These are phyloP conservation scores for Osmanthus fragrans DNA, from an alignment of 257 asterid species.

Conservation along the genomic window DNA sequence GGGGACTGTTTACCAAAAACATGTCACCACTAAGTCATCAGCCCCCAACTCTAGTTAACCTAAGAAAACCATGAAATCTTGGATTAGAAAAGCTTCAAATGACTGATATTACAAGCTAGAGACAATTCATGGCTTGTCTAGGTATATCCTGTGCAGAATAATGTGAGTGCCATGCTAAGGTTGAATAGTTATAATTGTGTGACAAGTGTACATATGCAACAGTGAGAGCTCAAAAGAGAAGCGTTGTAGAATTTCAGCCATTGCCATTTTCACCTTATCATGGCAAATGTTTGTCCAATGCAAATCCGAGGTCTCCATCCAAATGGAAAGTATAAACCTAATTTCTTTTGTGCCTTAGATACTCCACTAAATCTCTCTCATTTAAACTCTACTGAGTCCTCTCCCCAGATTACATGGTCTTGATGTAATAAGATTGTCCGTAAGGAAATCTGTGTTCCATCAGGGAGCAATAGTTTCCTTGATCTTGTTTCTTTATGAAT, in stretches of 20 bases:
- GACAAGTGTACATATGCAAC: background rate
- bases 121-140: background rate
- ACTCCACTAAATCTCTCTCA: conserved; percentile 39
- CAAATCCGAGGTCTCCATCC: conserved; percentile 51
- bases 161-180: conserved; percentile 47
- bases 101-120: background rate
- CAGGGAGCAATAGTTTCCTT: conserved; percentile 23
- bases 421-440: background rate
- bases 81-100: too few relatives aligned
- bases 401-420: too few relatives aligned
- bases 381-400: conserved; percentile 35
- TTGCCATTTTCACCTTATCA: conserved; percentile 37
- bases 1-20: too few relatives aligned
- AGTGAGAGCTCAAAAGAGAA: too few relatives aligned
- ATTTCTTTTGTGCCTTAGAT: conserved; percentile 29
- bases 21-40: too few relatives aligned
- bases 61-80: too few relatives aligned
- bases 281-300: conserved; percentile 38
- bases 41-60: too few relatives aligned
- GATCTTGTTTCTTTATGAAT: background rate
- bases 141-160: conserved; percentile 15
- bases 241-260: too few relatives aligned
- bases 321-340: conserved; percentile 37
- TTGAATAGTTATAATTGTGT: background rate
- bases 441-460: background rate